Conservation (phyloP, 1,139 yeast genomes). For the Lodderomyces metapsilosis region DNA sequence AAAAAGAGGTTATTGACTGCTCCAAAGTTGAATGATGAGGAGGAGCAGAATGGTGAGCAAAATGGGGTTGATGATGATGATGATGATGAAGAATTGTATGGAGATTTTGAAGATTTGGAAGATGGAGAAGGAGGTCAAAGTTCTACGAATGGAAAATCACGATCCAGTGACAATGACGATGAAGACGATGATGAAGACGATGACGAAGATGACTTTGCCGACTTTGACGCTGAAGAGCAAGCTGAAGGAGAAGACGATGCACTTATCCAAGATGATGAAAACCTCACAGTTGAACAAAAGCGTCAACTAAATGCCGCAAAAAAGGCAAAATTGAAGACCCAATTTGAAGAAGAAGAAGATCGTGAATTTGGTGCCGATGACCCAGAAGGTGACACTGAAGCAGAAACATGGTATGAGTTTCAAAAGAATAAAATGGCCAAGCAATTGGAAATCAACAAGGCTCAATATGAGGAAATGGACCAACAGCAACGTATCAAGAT, state of each 20-base stretch:
- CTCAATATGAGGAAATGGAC: slow-evolving; percentile 74
- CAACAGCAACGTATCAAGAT: slow-evolving; percentile 70
- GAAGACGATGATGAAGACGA: slow-evolving; percentile 25
- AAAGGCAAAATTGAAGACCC: slow-evolving; percentile 83
- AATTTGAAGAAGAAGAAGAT: slow-evolving; percentile 90
- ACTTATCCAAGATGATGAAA: slow-evolving; percentile 35
- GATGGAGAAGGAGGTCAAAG: slow-evolving; percentile 31
- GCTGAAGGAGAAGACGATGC: slow-evolving; percentile 33
- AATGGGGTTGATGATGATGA: slow-evolving; percentile 36
- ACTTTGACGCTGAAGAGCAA: slow-evolving; percentile 52
- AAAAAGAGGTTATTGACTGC: slow-evolving; percentile 67
- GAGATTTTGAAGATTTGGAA: slow-evolving; percentile 81
- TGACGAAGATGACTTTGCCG: slow-evolving; percentile 47
- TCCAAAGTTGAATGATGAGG: slow-evolving; percentile 50
- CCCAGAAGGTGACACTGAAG: slow-evolving; percentile 70
- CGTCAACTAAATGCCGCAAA: slow-evolving; percentile 82
- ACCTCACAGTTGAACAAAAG: slow-evolving; percentile 60
- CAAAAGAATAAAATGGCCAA: slow-evolving; percentile 97
- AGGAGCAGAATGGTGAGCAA: slow-evolving; percentile 31
- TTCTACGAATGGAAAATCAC: slow-evolving; percentile 14
- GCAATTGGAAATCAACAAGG: slow-evolving; percentile 89
- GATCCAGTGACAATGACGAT: slow-evolving; percentile 14
- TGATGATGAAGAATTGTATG: slow-evolving; percentile 58
- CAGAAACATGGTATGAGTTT: slow-evolving; percentile 96
- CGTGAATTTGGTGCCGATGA: slow-evolving; percentile 72